A percentile compares a stretch with the other conserved stretches of the same genome.
These are phyloP conservation scores for Chiua sp. DNA, from an alignment of 1,284 basidiomycete species.

Conservation along the genomic window DNA sequence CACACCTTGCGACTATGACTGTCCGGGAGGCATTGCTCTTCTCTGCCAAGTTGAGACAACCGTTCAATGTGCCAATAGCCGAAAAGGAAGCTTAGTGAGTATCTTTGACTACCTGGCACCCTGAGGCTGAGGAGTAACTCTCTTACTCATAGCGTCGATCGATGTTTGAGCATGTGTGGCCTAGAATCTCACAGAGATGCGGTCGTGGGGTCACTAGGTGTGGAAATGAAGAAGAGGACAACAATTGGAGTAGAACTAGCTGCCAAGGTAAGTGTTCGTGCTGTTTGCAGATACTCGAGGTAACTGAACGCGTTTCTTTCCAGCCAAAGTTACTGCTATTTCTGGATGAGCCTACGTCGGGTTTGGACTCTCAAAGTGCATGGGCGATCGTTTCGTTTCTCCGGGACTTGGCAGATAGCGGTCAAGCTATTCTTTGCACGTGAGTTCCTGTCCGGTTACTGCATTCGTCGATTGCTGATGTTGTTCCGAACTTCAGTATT, in stretches of 20 bases:
- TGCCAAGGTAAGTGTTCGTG: slow-evolving; percentile 57
- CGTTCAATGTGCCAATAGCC: slow-evolving; percentile 59
- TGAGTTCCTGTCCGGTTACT: too few species aligned
- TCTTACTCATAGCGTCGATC: slow-evolving; percentile 63
- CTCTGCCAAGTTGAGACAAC: slow-evolving; percentile 84
- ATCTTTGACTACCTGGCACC: too few species aligned
- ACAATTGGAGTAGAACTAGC: slow-evolving; percentile 86
- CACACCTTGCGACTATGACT: slow-evolving; percentile 68
- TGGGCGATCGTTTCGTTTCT: slow-evolving; percentile 86
- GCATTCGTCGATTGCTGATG: too few species aligned
- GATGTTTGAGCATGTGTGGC: slow-evolving; percentile 80
- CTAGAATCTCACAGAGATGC: slow-evolving; percentile 75
- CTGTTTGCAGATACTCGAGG: neutral
- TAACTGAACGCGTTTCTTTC: neutral
- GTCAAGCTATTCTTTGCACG: slow-evolving; percentile 75
- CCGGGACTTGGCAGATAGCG: slow-evolving; percentile 78
- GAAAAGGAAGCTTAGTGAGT: slow-evolving; percentile 83
- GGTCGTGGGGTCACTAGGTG: slow-evolving; percentile 76
- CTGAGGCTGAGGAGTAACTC: too few species aligned
- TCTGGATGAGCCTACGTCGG: slow-evolving; percentile 84
- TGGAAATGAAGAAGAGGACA: slow-evolving; percentile 79
- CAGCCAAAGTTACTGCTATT: slow-evolving; percentile 79
- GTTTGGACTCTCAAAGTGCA: slow-evolving; percentile 89
- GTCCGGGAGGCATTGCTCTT: slow-evolving; percentile 88
- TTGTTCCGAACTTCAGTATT: too few species aligned